Evolutionary conservation across 805 yeast genomes (phyloP).

Genomic region (Metschnikowia santaceciliae): DNA sequence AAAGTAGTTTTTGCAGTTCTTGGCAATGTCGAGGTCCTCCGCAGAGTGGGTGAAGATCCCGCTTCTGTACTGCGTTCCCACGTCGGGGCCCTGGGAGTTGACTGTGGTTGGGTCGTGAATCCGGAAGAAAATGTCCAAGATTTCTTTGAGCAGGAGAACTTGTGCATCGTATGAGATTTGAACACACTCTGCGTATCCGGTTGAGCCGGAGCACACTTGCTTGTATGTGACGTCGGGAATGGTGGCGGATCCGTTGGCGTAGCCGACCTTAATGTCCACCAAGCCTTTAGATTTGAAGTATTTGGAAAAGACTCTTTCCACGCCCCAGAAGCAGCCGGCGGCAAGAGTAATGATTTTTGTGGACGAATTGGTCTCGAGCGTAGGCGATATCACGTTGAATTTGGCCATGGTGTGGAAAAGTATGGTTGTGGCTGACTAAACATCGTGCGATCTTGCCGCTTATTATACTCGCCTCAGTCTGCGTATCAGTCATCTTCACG

Average conservation of each 20-base stretch:
- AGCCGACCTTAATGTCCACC: constrained; percentile 81
- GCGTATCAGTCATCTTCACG: constrained; percentile 5
- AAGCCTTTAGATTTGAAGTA: constrained; percentile 63
- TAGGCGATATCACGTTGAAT: constrained; percentile 27
- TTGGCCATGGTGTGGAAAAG: background rate
- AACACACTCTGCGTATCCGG: constrained; percentile 75
- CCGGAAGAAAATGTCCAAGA: constrained; percentile 79
- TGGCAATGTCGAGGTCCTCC: constrained; percentile 45
- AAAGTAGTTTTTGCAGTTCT: constrained; percentile 44
- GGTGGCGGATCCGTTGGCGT: constrained; percentile 76
- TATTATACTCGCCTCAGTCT: background rate
- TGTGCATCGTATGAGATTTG: constrained; percentile 81
- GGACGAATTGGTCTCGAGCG: constrained; percentile 31
- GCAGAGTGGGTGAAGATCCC: constrained; percentile 67
- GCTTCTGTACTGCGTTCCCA: constrained; percentile 87
- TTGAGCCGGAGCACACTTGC: constrained; percentile 71
- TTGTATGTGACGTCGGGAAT: constrained; percentile 44
- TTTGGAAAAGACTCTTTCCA: constrained; percentile 76
- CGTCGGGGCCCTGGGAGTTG: constrained; percentile 82
- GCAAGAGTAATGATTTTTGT: constrained; percentile 41
- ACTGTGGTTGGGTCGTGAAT: constrained; percentile 92
- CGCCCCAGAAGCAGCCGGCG: constrained; percentile 84
- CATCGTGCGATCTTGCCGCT: background rate
- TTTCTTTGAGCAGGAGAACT: constrained; percentile 51
- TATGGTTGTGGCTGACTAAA: background rate